These are phyloP conservation scores for Pseudofabraea citricarpa DNA, from an alignment of 2,329 filamentous ascomycete species.

Conservation along the genomic window DNA sequence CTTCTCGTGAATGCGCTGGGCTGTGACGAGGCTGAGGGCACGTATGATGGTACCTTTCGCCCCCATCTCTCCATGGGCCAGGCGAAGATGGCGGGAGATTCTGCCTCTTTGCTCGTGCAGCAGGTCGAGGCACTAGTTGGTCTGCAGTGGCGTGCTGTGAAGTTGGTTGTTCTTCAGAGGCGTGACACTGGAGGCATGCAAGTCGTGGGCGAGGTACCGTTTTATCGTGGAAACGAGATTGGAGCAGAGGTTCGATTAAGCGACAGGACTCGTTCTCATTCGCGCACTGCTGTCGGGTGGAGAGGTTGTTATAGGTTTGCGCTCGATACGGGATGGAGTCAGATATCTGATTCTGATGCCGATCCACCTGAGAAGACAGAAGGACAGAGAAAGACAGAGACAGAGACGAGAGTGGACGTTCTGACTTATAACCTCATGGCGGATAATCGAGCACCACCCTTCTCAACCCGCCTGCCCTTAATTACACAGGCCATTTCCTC, in stretches of 20 bases:
- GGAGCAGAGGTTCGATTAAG: background rate
- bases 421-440: slow-evolving; percentile 40
- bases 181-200: slow-evolving; percentile 47
- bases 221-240: background rate
- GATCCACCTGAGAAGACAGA: too few relatives aligned
- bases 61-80: slow-evolving; percentile 58
- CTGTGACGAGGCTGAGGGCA: slow-evolving; percentile 11
- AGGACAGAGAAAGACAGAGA: too few relatives aligned
- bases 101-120: slow-evolving; percentile 43
- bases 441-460: slow-evolving; percentile 31
- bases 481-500: slow-evolving; percentile 30
- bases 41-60: slow-evolving; percentile 12
- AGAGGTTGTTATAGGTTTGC: slow-evolving; percentile 13
- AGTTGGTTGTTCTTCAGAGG: slow-evolving; percentile 49
- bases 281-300: background rate
- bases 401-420: too few relatives aligned
- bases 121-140: slow-evolving; percentile 45
- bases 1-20: slow-evolving; percentile 7
- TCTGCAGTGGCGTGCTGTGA: slow-evolving; percentile 42
- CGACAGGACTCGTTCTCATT: background rate
- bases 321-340: background rate
- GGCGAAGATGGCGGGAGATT: slow-evolving; percentile 39
- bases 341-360: too few relatives aligned
- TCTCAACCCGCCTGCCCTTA: slow-evolving; percentile 30
- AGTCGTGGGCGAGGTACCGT: slow-evolving; percentile 9